phyloP scores from a whole-genome alignment of 1,284 basidiomycete genomes.

The Fomitopsis betulina region DNA sequence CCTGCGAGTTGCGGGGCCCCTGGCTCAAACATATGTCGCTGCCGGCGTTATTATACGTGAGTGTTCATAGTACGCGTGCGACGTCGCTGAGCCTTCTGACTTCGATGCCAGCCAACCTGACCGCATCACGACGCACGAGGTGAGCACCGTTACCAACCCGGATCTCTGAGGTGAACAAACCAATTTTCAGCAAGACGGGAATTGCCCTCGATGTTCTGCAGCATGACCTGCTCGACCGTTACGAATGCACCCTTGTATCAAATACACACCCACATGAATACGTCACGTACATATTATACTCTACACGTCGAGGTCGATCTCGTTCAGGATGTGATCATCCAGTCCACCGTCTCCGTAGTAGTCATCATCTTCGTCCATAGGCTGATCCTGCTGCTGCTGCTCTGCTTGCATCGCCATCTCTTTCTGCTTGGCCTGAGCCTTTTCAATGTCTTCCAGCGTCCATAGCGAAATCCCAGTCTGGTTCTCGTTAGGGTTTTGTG shows the following conservation, averaged over 20 bases:
- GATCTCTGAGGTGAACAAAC: neutral
- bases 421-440: slow-evolving; percentile 75
- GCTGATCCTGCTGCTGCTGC: slow-evolving; percentile 20
- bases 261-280: neutral
- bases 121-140: slow-evolving; percentile 26
- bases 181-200: slow-evolving; percentile 33
- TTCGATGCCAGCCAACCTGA: slow-evolving; percentile 24
- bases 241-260: neutral
- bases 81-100: slow-evolving; percentile 2
- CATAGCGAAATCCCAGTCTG: slow-evolving; percentile 94
- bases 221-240: neutral
- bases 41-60: slow-evolving; percentile 56
- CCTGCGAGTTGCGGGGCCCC: slow-evolving; percentile 38
- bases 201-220: slow-evolving; percentile 34
- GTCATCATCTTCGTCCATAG: slow-evolving; percentile 40
- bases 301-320: slow-evolving; percentile 47
- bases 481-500: slow-evolving; percentile 93
- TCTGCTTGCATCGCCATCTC: slow-evolving; percentile 46
- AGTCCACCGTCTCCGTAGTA: slow-evolving; percentile 67
- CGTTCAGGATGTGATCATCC: slow-evolving; percentile 59
- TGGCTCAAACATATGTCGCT: slow-evolving; percentile 34
- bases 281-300: slow-evolving; percentile 5
- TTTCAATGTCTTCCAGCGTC: slow-evolving; percentile 84
- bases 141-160: slow-evolving; percentile 5
- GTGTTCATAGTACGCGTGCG: slow-evolving; percentile 20